Base-by-base conservation (phyloP, 176 grass and related monocot genomes). In the Miscanthus lutarioriparius region DNA sequence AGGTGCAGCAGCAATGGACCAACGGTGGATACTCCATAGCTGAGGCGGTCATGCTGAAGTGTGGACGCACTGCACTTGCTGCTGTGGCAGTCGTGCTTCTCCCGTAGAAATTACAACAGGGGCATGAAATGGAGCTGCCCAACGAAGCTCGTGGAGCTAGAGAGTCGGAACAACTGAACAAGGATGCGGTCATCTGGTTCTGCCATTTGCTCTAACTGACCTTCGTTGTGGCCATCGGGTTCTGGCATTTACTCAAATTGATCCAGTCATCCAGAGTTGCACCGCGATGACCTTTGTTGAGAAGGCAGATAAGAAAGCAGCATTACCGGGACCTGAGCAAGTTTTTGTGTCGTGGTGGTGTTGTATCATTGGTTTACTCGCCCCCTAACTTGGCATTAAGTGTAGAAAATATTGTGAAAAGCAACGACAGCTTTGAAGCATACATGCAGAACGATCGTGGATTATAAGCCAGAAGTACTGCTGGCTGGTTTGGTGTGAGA, bases 101-200 rank as follows among this genome's bases (percentile, higher is more conserved):
- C 28, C 33, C 32, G 64, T 77, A 71, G 6, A 67, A 51, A 86
- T 73, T 32, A 38, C 87, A n/a, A 75, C 12, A 0, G 28, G 66
- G 72, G 67, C 69, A 68, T 84, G 47, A 62, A 59, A 80, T 85
- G 63, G 40, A 72, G 38, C 78, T 70, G 54, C 64, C 28, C 37
- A 51, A 77, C 32, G 8, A 17, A 36, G 53, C 33, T 56, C 35
- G 53, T 5, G 30, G n/a, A 38, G 56, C 19, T 28, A n/a, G 45
- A 28, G 64, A 56, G 45, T 37, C 11, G 32, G 72, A 77, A 32
- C 58, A 62, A 62, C n/a, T 26, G 56, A 62, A 61, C 66, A 28
- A 72, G 44, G 36, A 67, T 23, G 47, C 30, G 10, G 17, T 69
- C 12, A 33, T 35, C 43, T 41, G 48, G 72, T 44, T 40, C 19